Percentiles rank a stretch among this genome's conserved stretches.
These are phyloP conservation scores for Metschnikowia colocasiae DNA, from an alignment of 805 yeast species.

Conservation along the genomic window DNA sequence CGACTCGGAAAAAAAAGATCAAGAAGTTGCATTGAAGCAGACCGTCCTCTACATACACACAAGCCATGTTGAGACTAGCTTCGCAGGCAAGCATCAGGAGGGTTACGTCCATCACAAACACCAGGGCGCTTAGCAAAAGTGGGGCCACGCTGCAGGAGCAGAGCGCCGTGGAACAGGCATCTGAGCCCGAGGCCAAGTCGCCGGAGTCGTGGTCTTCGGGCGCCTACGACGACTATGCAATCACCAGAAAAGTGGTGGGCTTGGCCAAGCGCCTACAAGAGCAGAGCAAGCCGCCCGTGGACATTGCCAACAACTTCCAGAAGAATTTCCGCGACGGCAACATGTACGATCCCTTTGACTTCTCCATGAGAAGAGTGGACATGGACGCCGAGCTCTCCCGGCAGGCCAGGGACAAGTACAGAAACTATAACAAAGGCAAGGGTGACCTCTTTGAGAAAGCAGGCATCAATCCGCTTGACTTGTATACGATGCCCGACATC, in stretches of 20 bases:
- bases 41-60: neutral
- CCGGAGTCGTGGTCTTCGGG: slow-evolving; percentile 26
- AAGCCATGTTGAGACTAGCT: slow-evolving; percentile 4
- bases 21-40: no score
- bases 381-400: slow-evolving; percentile 38
- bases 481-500: slow-evolving; percentile 68
- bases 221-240: slow-evolving; percentile 18
- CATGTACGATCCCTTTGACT: slow-evolving; percentile 80
- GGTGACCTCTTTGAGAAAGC: slow-evolving; percentile 36
- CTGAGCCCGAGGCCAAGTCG: slow-evolving; percentile 3
- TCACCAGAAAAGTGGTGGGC: slow-evolving; percentile 32
- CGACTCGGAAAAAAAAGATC: neutral
- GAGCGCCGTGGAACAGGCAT: neutral
- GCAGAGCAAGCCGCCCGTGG: slow-evolving; percentile 31
- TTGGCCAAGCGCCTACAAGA: slow-evolving; percentile 33
- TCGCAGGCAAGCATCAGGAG: neutral
- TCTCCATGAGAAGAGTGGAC: slow-evolving; percentile 55
- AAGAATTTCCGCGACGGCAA: slow-evolving; percentile 48
- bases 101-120: neutral
- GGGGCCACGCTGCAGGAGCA: neutral
- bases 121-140: neutral
- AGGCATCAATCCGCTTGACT: slow-evolving; percentile 63
- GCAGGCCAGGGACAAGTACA: slow-evolving; percentile 24
- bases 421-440: slow-evolving; percentile 15
- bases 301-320: slow-evolving; percentile 31